Evolutionary conservation across 169 alveolate species (phyloP).

Genomic region (Cyclospora cayetanensis): DNA sequence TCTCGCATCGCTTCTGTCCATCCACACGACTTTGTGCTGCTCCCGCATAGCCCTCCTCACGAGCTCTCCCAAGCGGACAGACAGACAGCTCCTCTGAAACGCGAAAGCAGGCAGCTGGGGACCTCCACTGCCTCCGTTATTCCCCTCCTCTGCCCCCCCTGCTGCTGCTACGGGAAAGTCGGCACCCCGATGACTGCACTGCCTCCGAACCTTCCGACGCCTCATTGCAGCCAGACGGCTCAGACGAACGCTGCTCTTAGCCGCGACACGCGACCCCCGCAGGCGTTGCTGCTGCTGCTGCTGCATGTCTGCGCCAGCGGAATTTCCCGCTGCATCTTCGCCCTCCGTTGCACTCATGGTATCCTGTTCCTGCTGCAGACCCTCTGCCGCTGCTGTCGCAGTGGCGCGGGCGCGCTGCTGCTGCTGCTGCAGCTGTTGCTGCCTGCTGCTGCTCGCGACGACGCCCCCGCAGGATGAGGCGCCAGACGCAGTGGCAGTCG

Average conservation of each 20-base stretch:
- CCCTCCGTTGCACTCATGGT: neutral
- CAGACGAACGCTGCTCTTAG: neutral
- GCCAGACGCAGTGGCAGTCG: neutral
- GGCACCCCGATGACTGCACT: neutral
- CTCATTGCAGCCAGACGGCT: neutral
- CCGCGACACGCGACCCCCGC: constrained; percentile 1
- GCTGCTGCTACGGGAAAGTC: neutral
- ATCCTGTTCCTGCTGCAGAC: neutral
- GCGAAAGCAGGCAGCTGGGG: too few species aligned
- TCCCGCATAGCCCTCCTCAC: constrained; percentile 16
- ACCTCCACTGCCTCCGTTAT: too few species aligned
- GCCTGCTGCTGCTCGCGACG: neutral
- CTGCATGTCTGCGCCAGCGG: neutral
- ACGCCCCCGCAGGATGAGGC: neutral
- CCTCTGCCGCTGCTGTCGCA: constrained; percentile 11
- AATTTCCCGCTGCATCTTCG: neutral
- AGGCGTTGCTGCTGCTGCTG: constrained; percentile 1
- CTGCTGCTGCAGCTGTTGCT: constrained; percentile 11
- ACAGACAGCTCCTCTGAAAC: too few species aligned
- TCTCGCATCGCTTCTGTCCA: constrained; percentile 28
- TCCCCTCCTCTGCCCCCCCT: neutral
- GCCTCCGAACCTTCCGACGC: neutral
- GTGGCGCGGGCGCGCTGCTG: neutral
- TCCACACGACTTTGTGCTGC: constrained; percentile 51
- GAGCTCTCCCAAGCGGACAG: too few species aligned